phyloP scores from a whole-genome alignment of 495 filamentous ascomycete species.

The Tetracladium marchalianum region DNA sequence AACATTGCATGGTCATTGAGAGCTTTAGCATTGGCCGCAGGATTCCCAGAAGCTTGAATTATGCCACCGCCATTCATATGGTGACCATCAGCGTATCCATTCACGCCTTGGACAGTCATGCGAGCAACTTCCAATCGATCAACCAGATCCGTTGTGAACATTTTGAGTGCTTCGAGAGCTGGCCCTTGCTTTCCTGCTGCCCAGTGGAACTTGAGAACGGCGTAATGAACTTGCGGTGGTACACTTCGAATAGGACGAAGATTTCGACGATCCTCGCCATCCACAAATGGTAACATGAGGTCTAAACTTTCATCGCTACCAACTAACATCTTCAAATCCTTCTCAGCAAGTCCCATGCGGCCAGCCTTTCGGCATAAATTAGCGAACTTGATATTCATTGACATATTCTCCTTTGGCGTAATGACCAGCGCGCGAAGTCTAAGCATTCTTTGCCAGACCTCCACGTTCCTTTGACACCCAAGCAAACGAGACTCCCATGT shows the following conservation, averaged over 20 bases:
- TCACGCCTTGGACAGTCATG: slow-evolving; percentile 45
- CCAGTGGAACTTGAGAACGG: slow-evolving; percentile 92
- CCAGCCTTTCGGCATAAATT: slow-evolving; percentile 95
- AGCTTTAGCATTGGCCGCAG: slow-evolving; percentile 23
- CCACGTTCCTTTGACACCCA: slow-evolving; percentile 92
- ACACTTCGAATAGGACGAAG: slow-evolving; percentile 20
- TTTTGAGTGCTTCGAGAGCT: slow-evolving; percentile 63
- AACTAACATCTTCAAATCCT: slow-evolving; percentile 69
- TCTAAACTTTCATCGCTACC: slow-evolving; percentile 55
- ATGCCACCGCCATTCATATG: slow-evolving; percentile 49
- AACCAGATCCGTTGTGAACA: slow-evolving; percentile 70
- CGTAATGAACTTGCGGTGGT: slow-evolving; percentile 76
- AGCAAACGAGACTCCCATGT: slow-evolving; percentile 95
- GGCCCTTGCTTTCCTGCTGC: slow-evolving; percentile 53
- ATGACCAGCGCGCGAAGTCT: slow-evolving; percentile 91
- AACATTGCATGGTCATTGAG: slow-evolving; percentile 59
- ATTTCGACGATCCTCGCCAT: slow-evolving; percentile 34
- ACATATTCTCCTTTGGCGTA: slow-evolving; percentile 80
- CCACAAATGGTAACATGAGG: slow-evolving; percentile 38
- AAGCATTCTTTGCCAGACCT: slow-evolving; percentile 97
- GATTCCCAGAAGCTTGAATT: slow-evolving; percentile 27
- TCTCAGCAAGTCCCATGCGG: slow-evolving; percentile 91
- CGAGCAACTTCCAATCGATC: slow-evolving; percentile 58
- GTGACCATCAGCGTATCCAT: slow-evolving; percentile 34
- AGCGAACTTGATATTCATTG: slow-evolving; percentile 99